Evolutionary conservation across 495 filamentous ascomycete genomes (phyloP), one percentile per base, ranked within the genome.

Genomic region (Talaromyces thailandensis): DNA sequence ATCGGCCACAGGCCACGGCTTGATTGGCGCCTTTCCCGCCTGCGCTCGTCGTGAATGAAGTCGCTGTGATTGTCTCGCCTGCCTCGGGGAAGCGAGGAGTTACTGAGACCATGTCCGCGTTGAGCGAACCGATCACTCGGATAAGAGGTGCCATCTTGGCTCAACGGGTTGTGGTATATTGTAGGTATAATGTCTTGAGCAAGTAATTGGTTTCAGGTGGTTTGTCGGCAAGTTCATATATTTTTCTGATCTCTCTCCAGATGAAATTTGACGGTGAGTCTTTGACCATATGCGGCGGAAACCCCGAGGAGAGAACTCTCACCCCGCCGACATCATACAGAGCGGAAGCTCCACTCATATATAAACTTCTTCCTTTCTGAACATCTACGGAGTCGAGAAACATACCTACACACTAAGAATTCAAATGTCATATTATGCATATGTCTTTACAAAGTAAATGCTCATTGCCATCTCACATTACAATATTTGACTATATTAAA

Each of bases 11-110:
- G 6, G 93, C 93, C 48, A 96, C 89, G 52, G 92, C 92, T 76
- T 98, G 94, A 79, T 98, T 98, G 35, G 92, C 91, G 64, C 94
- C 94, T 76, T 98, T 98, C 48, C 94, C 94, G 60, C 94, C 94
- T 14, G 87, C 85, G 56, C 88, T 92, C 48, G 85, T 89, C 69
- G 82, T 79, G 79, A 94, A 95, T 6, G 84, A 84, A 60, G 76
- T 80, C n/a, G 91, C 80, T 2, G 88, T 93, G 43, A 98, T 82
- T 4, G 94, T 98, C 69, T 98, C 94, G 62, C 94, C 94, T 3
- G 88, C 82, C 0, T 77, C 72, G 2, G 94, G 94, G 63, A 96
- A 81, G 43, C 94, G 91, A 0, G 90, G 81, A 31, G 93, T 96
- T 63, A 88, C 83, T 43, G 91, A 91, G 50, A 95, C 87, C 63